Conservation (phyloP, 495 filamentous ascomycete genomes). For the Apiosordaria backusii region DNA sequence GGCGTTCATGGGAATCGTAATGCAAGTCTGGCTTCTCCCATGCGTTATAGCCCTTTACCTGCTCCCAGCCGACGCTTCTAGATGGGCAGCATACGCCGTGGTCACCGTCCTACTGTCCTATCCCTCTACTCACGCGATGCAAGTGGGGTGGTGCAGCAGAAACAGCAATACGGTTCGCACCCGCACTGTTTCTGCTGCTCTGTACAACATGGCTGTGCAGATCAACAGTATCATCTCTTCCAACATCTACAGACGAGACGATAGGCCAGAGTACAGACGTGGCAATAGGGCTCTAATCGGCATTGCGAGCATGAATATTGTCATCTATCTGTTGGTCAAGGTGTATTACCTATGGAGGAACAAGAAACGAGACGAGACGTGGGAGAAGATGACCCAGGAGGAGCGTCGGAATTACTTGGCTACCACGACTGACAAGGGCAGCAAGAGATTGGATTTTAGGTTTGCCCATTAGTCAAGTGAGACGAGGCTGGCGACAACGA, state of each 20-base stretch:
- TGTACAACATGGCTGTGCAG: constrained; percentile 49
- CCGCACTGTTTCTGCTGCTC: constrained; percentile 58
- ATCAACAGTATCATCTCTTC: constrained; percentile 14
- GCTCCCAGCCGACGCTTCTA: constrained; percentile 32
- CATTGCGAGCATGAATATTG: constrained; percentile 39
- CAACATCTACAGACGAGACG: constrained; percentile 47
- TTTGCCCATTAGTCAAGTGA: constrained; percentile 34
- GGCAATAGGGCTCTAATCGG: constrained; percentile 65
- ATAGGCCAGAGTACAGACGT: constrained; percentile 59
- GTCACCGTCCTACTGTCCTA: constrained; percentile 51
- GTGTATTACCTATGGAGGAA: constrained; percentile 45
- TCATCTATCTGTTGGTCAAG: constrained; percentile 39
- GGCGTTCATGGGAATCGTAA: constrained; percentile 45
- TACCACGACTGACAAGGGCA: constrained; percentile 39
- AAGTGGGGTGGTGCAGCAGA: constrained; percentile 61
- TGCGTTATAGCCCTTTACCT: constrained; percentile 50
- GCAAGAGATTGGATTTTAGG: constrained; percentile 45
- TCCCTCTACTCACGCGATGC: constrained; percentile 48
- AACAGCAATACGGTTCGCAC: constrained; percentile 69
- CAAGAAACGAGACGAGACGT: constrained; percentile 36
- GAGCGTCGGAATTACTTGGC: constrained; percentile 37
- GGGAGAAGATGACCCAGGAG: constrained; percentile 40
- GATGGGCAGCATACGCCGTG: constrained; percentile 55
- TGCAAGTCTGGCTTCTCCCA: constrained; percentile 55
- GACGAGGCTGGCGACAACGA: neutral